These are phyloP conservation scores for Solanum arcanum DNA, from an alignment of 257 asterid genomes.

Conservation along the genomic window DNA sequence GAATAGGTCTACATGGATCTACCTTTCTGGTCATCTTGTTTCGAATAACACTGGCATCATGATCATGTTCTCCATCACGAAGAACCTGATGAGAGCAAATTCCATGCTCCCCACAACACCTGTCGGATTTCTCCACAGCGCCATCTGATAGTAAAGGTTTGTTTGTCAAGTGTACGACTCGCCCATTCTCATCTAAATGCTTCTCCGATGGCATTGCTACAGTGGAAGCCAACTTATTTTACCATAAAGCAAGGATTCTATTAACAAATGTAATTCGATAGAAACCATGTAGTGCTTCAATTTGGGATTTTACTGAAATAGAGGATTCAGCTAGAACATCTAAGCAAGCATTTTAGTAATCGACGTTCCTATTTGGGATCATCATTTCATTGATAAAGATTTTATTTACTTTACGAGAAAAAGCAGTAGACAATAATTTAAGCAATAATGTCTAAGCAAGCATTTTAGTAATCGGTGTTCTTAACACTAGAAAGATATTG, in stretches of 20 bases:
- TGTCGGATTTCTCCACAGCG: slow-evolving; percentile 27
- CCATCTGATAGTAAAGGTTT: slow-evolving; percentile 8
- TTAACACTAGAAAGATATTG: background rate
- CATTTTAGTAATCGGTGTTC: background rate
- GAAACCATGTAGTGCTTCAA: background rate
- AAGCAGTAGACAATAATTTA: background rate
- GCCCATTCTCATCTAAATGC: slow-evolving; percentile 14
- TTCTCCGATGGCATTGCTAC: slow-evolving; percentile 26
- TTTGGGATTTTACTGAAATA: background rate
- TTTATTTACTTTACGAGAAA: background rate
- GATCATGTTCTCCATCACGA: slow-evolving; percentile 39
- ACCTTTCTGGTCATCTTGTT: slow-evolving; percentile 67
- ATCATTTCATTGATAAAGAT: background rate
- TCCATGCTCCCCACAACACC: slow-evolving; percentile 48
- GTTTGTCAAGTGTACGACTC: slow-evolving; percentile 18
- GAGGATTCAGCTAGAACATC: background rate
- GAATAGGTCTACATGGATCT: background rate
- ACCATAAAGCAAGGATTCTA: background rate
- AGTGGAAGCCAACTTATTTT: slow-evolving; percentile 2
- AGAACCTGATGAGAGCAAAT: slow-evolving; percentile 67
- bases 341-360: background rate
- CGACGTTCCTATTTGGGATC: background rate
- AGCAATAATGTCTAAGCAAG: background rate
- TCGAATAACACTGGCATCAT: slow-evolving; percentile 18
- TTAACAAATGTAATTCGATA: background rate